Evolutionary conservation across 1,284 basidiomycete species (phyloP), one percentile per base, ranked within the genome.

Genomic region (Abortiporus biennis): DNA sequence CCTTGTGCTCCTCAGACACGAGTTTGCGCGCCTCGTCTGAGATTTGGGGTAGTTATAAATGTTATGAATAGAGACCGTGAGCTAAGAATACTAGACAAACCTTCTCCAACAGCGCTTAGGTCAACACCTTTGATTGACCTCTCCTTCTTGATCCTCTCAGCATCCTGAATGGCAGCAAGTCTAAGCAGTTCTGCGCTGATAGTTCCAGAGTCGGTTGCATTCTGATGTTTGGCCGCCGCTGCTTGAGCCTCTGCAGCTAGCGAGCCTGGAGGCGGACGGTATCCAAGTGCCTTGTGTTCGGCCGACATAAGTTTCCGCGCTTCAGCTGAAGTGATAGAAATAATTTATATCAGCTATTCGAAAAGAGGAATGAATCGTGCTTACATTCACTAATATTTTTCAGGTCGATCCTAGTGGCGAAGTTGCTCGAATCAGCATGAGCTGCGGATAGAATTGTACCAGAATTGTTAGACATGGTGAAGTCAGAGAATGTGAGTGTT

Each of bases 221-320:
- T 17, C 15, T 53, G 55, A 24, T 54, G 55, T 25, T 51, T 52
- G 8, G 57, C 49, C 4, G 56, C 52, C 3, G 53, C 58, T 20
- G 53, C 47, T 46, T 61, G 57, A 8, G 60, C 60, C 25, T 54
- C 49, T 0, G 60, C 57, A 0, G 61, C 56, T 35, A 61, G 55
- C n/a, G 59, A 61, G 35, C 53, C 56, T 0, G 52, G 45, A 0
- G 61, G 61, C 3, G 60, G 59, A 21, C 58, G 58, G 44, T 55
- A 55, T 3, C 52, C 54, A 0, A 59, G 47, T 3, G 50, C 47
- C 37, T 55, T 56, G 44, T 57, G 55, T 35, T 58, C 53, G 31
- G 48, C 47, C 1, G 55, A 58, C 47, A 54, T 45, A 12, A 58
- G 42, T 30, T 48, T 53, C n/a, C 52, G 41, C 17, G 47, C 47